A percentile compares a stretch with the other conserved stretches of the same genome.
Evolutionary conservation across 768 basidiomycete species (phyloP).

Genomic region (Amanita inopinata): DNA sequence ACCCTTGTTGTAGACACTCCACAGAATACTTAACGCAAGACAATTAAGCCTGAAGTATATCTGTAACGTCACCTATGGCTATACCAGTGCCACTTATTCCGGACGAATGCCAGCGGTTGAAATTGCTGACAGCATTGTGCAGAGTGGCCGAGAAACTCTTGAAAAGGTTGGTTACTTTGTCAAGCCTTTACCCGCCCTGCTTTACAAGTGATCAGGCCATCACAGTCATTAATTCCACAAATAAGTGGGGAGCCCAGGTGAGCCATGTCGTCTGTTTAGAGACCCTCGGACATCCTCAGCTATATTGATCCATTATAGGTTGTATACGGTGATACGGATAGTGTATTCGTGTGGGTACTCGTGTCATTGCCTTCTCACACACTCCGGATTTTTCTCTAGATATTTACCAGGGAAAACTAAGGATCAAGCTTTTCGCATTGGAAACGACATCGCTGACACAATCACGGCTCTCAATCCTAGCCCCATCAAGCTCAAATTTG

Average conservation of each 20-base stretch:
- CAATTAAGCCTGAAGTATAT: conserved; percentile 93
- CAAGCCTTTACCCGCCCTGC: background rate
- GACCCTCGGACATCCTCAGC: conserved; percentile 2
- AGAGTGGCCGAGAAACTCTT: conserved; percentile 89
- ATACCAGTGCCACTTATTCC: conserved; percentile 89
- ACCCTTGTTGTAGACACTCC: conserved; percentile 45
- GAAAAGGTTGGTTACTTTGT: conserved; percentile 79
- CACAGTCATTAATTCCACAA: conserved; percentile 58
- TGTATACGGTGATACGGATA: conserved; percentile 98
- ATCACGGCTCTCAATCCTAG: conserved; percentile 82
- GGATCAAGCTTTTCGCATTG: conserved; percentile 89
- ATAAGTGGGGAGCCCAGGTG: conserved; percentile 78
- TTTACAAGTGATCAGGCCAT: conserved; percentile 55
- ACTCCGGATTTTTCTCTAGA: conserved; percentile 17
- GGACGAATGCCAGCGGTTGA: conserved; percentile 98
- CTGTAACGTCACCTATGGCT: conserved; percentile 91
- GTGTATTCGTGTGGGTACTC: conserved; percentile 62
- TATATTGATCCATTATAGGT: conserved; percentile 32
- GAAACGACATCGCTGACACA: conserved; percentile 83
- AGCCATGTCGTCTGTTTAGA: background rate
- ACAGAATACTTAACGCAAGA: conserved; percentile 75
- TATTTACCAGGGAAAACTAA: conserved; percentile 86
- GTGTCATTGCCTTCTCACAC: background rate
- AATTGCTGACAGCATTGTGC: conserved; percentile 96
- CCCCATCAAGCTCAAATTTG: conserved; percentile 94